Evolutionary conservation across 257 asterid species (phyloP), one percentile per base, ranked within the genome.

Genomic region (Solanum clarkiae): DNA sequence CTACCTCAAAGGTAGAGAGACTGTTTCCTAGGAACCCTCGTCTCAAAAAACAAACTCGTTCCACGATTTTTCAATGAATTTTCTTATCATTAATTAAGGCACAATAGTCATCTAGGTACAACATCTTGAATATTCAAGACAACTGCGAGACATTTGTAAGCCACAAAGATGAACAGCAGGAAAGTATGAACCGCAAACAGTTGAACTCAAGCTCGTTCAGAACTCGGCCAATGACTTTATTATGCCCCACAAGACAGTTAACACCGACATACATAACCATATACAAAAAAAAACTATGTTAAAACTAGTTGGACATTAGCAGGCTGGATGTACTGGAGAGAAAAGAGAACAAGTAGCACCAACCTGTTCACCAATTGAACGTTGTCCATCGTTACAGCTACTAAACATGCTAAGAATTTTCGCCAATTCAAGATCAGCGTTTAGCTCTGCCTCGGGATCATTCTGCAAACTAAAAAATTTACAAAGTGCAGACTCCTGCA

Each of bases 401-500:
- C 60, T 40, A 62, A 77, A 72, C 54, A 81, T 15, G 57, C 56
- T 45, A 11, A 20, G 6, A 15, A 4, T 84, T 1, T 13, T 6
- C 32, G 9, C 10, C 10, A 10, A 53, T 51, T 80, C 90, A 63
- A 18, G 26, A 65, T 18, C 59, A 26, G 81, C 14, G 40, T 81
- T 53, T 49, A 80, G 18, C 71, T 65, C 24, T 44, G 81, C 65
- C 20, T 22, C 80, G 29, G 2, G 47, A 80, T 81, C 90, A 75
- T 24, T 81, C 13, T 84, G 55, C 32, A 88, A 84, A 65, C 24
- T 84, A 86, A 92, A 90, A 81, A 95, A 88, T 75, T 92, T 88
- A 92, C 97, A 95, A 10, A 93, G 87, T 51, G 82, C 87, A 3
- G 87, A 87, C 8, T 89, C 96, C 97, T 95, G 92, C 93, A 91